Percentiles rank a stretch among this genome's conserved stretches.
phyloP scores from a whole-genome alignment of 768 basidiomycete species.

The Pleurotus ostreatus region DNA sequence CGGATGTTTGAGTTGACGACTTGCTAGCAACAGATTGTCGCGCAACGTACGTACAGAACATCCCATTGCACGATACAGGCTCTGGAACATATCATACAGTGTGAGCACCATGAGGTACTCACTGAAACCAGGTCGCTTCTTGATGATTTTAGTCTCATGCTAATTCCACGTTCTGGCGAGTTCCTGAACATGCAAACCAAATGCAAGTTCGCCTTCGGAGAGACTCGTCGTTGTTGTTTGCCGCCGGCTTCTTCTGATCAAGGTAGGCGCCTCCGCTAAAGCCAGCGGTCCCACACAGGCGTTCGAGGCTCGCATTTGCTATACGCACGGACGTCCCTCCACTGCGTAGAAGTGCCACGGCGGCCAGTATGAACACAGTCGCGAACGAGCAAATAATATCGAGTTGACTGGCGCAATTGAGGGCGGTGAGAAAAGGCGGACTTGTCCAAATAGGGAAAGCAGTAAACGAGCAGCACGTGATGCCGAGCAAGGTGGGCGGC shows the following conservation, averaged over 20 bases:
- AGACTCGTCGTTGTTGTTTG: no score
- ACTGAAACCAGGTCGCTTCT: constrained; percentile 2
- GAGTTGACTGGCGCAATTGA: no score
- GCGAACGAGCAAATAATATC: no score
- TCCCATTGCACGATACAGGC: constrained; percentile 4
- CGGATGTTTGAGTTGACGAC: neutral
- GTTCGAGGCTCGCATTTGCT: neutral
- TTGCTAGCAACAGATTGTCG: neutral
- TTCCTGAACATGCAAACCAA: neutral
- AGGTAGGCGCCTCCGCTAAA: neutral
- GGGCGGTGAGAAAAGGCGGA: no score
- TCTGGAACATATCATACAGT: neutral
- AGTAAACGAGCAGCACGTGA: no score
- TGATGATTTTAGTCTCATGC: constrained; percentile 2
- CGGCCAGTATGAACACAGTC: no score
- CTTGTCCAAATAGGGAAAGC: no score
- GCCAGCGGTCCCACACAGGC: neutral
- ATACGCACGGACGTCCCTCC: neutral
- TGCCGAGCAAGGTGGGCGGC: no score
- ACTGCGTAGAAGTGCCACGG: neutral
- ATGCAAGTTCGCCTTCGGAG: no score
- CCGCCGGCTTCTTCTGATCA: neutral
- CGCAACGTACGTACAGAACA: neutral
- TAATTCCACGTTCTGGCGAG: neutral
- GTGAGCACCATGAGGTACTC: neutral